Base-by-base conservation (phyloP, 2,329 filamentous ascomycete species). In the Ophiostoma pallidulum region DNA sequence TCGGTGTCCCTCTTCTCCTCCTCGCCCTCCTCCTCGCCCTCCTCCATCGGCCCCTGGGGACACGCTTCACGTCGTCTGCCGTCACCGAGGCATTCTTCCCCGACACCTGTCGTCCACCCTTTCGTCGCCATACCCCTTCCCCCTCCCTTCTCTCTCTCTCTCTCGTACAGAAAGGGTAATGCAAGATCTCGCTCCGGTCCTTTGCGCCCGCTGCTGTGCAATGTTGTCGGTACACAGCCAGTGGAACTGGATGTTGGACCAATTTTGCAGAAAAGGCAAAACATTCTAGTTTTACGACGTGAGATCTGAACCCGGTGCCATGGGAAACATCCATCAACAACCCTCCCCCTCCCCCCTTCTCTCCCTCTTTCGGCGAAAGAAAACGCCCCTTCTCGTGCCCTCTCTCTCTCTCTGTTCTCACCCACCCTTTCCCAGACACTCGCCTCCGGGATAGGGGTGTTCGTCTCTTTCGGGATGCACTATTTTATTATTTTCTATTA, bases 101-200 rank as follows among this genome's bases (percentile, higher is more conserved):
- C n/a, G n/a, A n/a, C n/a, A n/a, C n/a, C n/a, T n/a, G n/a, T 7
- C 8, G 8, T 7, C 13, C 8, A 8, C 28, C 28, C 13, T 29
- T 29, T 29, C 28, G 8, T 13, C 8, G 8, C 28, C 28, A 7
- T 13, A 8, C 31, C 31, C 12, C 14, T 33, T 33, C 14, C 31
- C 31, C 31, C n/a, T 33, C 31, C 14, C 31, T 33, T 33, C 31
- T 33, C 31, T 14, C 5, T 28, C 24, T 28, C 24, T 28, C 6
- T 28, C 24, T 28, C 24, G 6, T 28, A 7, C 14, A 13, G 26
- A 8, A 16, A 36, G 32, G 26, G 42, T 42, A 22, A 37, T 46
- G 43, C 48, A 50, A 50, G 43, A 50, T 46, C 48, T 50, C 38
- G 33, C 39, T 49, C 42, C 38, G 43, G 33, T 19, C 19, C 36